Conservation (phyloP, 257 asterid species). For the Jaltomata sinuosa region DNA sequence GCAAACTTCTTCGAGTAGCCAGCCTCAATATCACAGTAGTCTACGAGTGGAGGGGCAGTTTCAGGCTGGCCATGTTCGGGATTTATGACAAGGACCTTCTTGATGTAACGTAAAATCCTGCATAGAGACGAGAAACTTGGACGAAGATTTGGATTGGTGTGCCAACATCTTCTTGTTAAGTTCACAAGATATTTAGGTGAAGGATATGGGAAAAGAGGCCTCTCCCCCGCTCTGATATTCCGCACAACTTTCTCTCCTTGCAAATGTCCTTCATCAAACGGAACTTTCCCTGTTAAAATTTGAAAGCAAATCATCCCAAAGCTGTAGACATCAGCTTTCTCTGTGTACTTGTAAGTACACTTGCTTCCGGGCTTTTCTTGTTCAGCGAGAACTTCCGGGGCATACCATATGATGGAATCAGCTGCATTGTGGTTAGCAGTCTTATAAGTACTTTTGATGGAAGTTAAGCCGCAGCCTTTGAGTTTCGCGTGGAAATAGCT, state of each 20-base stretch:
- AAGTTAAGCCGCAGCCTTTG: conserved; percentile 48
- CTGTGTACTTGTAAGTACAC: conserved; percentile 23
- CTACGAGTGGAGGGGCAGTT: conserved; percentile 76
- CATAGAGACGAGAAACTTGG: conserved; percentile 70
- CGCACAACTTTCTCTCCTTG: conserved; percentile 77
- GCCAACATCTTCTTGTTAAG: conserved; percentile 78
- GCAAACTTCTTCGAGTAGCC: conserved; percentile 40
- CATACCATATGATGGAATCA: conserved; percentile 67
- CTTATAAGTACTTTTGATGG: conserved; percentile 23
- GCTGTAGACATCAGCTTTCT: conserved; percentile 80
- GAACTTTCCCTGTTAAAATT: conserved; percentile 70
- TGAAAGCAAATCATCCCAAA: conserved; percentile 87
- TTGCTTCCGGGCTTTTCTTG: conserved; percentile 31
- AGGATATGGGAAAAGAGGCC: conserved; percentile 81
- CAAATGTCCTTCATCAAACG: conserved; percentile 64
- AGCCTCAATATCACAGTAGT: conserved; percentile 65
- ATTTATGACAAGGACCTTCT: conserved; percentile 52
- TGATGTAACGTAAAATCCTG: conserved; percentile 66
- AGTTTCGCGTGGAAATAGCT: conserved; percentile 47
- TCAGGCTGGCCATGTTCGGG: conserved; percentile 87
- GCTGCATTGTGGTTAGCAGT: conserved; percentile 10
- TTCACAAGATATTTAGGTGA: conserved; percentile 63
- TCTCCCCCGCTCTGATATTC: conserved; percentile 68
- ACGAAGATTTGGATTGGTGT: conserved; percentile 45
- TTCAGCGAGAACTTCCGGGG: conserved; percentile 78